Evolutionary conservation across 805 yeast genomes (phyloP).

Genomic region (Kurtzmaniella cleridarum): DNA sequence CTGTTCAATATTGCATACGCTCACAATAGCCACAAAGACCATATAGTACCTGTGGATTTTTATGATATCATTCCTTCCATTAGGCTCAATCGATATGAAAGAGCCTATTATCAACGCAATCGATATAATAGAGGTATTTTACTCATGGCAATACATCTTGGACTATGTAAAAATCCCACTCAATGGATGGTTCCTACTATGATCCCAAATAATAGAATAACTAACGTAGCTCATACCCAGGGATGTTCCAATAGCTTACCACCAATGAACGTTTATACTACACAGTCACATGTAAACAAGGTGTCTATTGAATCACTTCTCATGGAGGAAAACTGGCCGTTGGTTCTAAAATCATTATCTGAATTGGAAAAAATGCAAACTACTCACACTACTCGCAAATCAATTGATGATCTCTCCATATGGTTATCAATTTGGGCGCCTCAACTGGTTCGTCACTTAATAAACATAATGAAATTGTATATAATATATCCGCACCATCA

Average conservation of each 20-base stretch:
- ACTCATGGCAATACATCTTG: slow-evolving; percentile 24
- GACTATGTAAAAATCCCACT: slow-evolving; percentile 15
- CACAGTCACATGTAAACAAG: slow-evolving; percentile 16
- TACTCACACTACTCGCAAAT: slow-evolving; percentile 6
- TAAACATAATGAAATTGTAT: slow-evolving; percentile 25
- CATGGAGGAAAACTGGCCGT: background rate
- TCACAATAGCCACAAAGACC: slow-evolving; percentile 13
- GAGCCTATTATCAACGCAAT: slow-evolving; percentile 7
- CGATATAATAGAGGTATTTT: slow-evolving; percentile 22
- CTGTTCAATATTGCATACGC: slow-evolving; percentile 18
- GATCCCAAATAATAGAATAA: slow-evolving; percentile 2
- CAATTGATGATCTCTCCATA: slow-evolving; percentile 20
- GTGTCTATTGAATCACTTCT: background rate
- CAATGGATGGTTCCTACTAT: slow-evolving; percentile 22
- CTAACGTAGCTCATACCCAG: slow-evolving; percentile 15
- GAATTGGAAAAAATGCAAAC: slow-evolving; percentile 5
- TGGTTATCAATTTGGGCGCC: slow-evolving; percentile 31
- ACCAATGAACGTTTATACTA: slow-evolving; percentile 16
- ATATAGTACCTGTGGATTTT: slow-evolving; percentile 12
- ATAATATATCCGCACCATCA: slow-evolving; percentile 29
- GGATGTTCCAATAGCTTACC: slow-evolving; percentile 24
- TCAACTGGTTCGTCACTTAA: slow-evolving; percentile 13
- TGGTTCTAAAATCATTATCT: slow-evolving; percentile 9
- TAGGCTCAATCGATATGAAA: slow-evolving; percentile 8
- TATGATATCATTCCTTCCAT: slow-evolving; percentile 11